Conservation (phyloP, 495 filamentous ascomycete genomes). For the Aspergillus leporis region DNA sequence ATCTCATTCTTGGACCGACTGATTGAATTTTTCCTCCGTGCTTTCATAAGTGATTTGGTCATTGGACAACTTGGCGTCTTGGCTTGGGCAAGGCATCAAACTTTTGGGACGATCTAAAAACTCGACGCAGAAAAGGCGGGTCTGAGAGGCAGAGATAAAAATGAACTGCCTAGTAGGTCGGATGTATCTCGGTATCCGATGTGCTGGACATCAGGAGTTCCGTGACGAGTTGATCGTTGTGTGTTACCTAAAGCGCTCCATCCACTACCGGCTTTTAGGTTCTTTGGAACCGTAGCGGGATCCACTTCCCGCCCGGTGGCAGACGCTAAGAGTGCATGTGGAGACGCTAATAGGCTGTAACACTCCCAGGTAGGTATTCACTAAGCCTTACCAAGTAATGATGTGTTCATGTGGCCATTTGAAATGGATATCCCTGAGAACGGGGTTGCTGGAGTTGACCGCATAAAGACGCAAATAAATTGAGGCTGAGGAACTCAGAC, state of each 20-base stretch:
- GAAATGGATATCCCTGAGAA: neutral
- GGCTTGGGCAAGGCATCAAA: neutral
- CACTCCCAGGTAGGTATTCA: neutral
- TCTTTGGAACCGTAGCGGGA: slow-evolving; percentile 4
- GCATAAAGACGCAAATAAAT: neutral
- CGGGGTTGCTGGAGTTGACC: neutral
- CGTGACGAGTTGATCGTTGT: neutral
- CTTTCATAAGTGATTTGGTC: neutral
- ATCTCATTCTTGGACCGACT: neutral
- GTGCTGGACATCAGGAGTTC: neutral
- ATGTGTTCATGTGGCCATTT: neutral
- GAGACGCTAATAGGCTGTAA: slow-evolving; percentile 1
- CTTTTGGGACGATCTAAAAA: neutral
- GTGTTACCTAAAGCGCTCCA: slow-evolving; percentile 1
- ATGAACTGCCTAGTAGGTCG: neutral
- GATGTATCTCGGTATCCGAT: neutral
- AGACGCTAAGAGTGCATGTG: neutral
- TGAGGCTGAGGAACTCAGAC: neutral
- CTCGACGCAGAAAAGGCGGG: neutral
- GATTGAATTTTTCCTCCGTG: neutral
- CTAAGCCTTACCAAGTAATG: slow-evolving; percentile 1
- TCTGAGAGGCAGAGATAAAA: neutral
- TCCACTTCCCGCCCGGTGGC: neutral
- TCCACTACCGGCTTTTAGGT: neutral
- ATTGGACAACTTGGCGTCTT: neutral